phyloP scores from a whole-genome alignment of 768 basidiomycete genomes.

The Strobilomyces echinocephalus region DNA sequence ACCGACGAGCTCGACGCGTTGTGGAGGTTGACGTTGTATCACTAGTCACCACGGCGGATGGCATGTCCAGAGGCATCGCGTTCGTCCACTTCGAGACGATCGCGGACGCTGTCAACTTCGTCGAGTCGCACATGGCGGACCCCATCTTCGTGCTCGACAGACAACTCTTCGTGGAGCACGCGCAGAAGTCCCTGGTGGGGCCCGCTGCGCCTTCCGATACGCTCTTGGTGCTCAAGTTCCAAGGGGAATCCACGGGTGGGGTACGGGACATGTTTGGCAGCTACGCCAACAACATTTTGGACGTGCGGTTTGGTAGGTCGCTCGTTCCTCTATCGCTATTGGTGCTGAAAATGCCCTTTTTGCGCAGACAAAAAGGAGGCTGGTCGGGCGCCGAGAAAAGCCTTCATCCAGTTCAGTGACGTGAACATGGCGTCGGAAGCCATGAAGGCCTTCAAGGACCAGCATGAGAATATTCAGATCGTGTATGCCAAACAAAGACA shows the following conservation, averaged over 20 bases:
- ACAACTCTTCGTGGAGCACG: conserved; percentile 40
- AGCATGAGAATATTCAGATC: conserved; percentile 4
- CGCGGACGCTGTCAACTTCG: conserved; percentile 36
- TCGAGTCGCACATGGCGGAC: conserved; percentile 36
- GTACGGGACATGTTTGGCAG: conserved; percentile 26
- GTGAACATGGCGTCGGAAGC: conserved; percentile 46
- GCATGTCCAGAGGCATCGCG: conserved; percentile 40
- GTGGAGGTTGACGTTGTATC: neutral
- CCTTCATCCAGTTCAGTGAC: conserved; percentile 51
- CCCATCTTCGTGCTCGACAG: conserved; percentile 48
- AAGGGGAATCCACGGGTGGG: conserved; percentile 18
- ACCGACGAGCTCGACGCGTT: conserved; percentile 9
- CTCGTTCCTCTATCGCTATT: neutral
- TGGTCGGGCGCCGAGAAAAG: conserved; percentile 30
- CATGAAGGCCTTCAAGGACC: conserved; percentile 35
- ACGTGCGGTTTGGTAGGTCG: conserved; percentile 30
- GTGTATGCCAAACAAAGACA: conserved; percentile 19
- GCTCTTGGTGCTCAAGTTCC: conserved; percentile 29
- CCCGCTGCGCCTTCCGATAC: conserved; percentile 26
- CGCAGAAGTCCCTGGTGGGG: conserved; percentile 7
- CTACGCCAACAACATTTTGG: conserved; percentile 13
- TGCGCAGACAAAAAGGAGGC: conserved; percentile 35
- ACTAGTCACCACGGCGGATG: conserved; percentile 28
- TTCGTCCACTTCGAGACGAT: conserved; percentile 40
- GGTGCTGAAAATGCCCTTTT: neutral